Conservation (phyloP, 306 rosid genomes). For the Senna siamea region DNA sequence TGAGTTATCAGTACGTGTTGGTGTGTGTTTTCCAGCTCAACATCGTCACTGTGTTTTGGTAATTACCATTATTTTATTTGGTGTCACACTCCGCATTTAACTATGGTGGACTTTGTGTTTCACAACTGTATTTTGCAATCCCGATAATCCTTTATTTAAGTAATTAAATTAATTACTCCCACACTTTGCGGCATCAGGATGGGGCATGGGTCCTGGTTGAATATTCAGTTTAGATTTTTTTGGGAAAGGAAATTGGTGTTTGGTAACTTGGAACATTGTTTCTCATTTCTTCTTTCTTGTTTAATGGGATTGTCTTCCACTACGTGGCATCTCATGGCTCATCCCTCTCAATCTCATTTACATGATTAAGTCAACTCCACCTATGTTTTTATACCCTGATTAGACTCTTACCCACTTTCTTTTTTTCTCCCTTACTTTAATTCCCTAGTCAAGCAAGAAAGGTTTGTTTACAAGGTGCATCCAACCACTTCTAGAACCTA, state of each 20-base stretch:
- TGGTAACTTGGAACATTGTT: neutral
- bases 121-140: slow-evolving; percentile 53
- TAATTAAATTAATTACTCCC: slow-evolving; percentile 38
- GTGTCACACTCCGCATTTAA: slow-evolving; percentile 41
- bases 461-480: neutral
- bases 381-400: slow-evolving; percentile 46
- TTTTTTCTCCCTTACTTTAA: neutral
- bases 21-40: slow-evolving; percentile 16
- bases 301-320: slow-evolving; percentile 29
- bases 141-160: slow-evolving; percentile 34
- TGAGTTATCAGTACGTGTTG: slow-evolving; percentile 37
- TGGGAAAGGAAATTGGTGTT: slow-evolving; percentile 1
- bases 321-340: slow-evolving; percentile 27
- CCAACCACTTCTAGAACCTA: neutral
- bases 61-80: neutral
- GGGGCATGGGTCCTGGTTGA: slow-evolving; percentile 38
- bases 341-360: too few species aligned
- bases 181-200: slow-evolving; percentile 54
- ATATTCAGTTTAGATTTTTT: neutral
- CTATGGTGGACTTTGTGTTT: neutral
- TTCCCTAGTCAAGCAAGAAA: slow-evolving; percentile 49
- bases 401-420: slow-evolving; percentile 43
- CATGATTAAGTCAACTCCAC: slow-evolving; percentile 54
- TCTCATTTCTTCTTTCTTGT: neutral
- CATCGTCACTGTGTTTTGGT: neutral